Evolutionary conservation across 2,329 filamentous ascomycete species (phyloP).

Genomic region (Aspergillus ustus): DNA sequence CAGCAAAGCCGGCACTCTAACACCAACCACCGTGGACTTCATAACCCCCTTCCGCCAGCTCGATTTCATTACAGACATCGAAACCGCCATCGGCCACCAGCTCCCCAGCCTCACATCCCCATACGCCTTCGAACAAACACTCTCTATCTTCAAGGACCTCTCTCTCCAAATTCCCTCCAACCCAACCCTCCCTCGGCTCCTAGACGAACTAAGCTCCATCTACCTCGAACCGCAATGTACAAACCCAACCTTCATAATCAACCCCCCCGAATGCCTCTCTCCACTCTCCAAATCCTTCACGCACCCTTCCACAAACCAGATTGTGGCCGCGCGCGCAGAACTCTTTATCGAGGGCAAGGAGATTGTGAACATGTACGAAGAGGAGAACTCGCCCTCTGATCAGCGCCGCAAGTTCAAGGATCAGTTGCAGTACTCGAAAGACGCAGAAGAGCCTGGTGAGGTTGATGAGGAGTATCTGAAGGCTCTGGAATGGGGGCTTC

Average conservation of each 20-base stretch:
- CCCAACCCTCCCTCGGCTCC: slow-evolving; percentile 68
- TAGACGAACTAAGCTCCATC: slow-evolving; percentile 76
- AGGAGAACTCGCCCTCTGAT: slow-evolving; percentile 90
- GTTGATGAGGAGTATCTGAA: slow-evolving; percentile 82
- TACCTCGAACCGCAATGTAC: slow-evolving; percentile 80
- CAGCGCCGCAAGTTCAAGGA: slow-evolving; percentile 81
- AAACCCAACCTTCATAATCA: slow-evolving; percentile 79
- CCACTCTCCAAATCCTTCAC: slow-evolving; percentile 86
- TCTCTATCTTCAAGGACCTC: slow-evolving; percentile 58
- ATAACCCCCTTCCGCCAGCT: slow-evolving; percentile 64
- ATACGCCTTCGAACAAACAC: slow-evolving; percentile 64
- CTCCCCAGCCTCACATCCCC: slow-evolving; percentile 65
- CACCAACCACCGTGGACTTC: slow-evolving; percentile 61
- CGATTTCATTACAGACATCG: slow-evolving; percentile 81
- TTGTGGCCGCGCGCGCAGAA: slow-evolving; percentile 80
- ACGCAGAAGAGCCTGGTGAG: slow-evolving; percentile 54
- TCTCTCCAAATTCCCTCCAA: slow-evolving; percentile 55
- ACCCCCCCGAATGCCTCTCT: slow-evolving; percentile 89
- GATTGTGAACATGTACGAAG: slow-evolving; percentile 95
- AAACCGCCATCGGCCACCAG: slow-evolving; percentile 66
- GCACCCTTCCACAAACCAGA: slow-evolving; percentile 70
- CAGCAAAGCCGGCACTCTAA: slow-evolving; percentile 44
- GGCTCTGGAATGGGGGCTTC: slow-evolving; percentile 84
- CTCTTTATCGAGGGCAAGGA: slow-evolving; percentile 81
- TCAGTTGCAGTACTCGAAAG: slow-evolving; percentile 55